Conservation (phyloP, 306 rosid species). For the Quercus bicolor region DNA sequence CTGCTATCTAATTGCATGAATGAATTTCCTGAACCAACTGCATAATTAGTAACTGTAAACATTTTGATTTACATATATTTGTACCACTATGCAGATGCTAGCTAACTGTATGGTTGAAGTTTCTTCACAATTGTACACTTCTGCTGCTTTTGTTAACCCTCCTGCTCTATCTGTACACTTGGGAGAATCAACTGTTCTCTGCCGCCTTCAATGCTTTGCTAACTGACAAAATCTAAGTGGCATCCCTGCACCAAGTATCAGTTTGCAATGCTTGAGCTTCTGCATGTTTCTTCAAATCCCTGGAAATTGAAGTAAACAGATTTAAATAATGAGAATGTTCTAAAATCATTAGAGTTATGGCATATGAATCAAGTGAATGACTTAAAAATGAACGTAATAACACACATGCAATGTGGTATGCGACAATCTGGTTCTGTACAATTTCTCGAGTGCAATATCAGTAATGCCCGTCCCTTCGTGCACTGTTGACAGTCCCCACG, state of each 20-base stretch:
- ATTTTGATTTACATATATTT: no score
- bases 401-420: conserved; percentile 42
- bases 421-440: conserved; percentile 37
- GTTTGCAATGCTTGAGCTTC: conserved; percentile 12
- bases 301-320: conserved; percentile 17
- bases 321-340: background rate
- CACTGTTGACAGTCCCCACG: conserved; percentile 38
- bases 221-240: background rate
- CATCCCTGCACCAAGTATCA: conserved; percentile 15
- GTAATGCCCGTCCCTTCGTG: conserved; percentile 23
- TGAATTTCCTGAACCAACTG: no score
- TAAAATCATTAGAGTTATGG: no score
- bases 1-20: no score
- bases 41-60: no score
- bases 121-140: background rate
- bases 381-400: background rate
- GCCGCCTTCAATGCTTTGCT: no score
- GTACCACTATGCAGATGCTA: no score
- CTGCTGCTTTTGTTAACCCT: background rate
- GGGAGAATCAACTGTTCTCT: background rate
- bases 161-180: background rate
- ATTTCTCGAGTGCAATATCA: conserved; percentile 21
- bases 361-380: no score
- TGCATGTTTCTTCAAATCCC: conserved; percentile 33
- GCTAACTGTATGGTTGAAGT: no score